phyloP scores from a whole-genome alignment of 2,329 filamentous ascomycete genomes.

The Pseudogymnoascus sp. region DNA sequence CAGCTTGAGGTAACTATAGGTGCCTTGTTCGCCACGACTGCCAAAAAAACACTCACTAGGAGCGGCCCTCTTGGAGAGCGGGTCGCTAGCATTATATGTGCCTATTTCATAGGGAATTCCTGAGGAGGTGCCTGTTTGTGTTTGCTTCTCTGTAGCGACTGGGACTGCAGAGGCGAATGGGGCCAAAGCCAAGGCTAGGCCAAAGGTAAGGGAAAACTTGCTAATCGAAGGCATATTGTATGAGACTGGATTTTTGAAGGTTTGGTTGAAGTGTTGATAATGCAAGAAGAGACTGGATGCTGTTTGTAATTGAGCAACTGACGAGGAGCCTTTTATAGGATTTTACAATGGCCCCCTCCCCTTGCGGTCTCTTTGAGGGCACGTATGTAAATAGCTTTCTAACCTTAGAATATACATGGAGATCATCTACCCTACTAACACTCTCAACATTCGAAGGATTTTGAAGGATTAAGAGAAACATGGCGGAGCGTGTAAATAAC shows the following conservation, averaged over 20 bases:
- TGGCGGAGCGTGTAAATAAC: no score
- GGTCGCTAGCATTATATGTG: not conserved
- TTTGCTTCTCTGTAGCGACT: not conserved
- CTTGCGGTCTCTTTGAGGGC: not conserved
- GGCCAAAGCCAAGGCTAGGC: not conserved
- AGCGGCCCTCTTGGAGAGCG: not conserved
- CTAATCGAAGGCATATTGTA: not conserved
- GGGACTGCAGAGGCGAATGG: not conserved
- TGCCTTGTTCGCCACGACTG: no score
- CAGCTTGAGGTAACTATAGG: not conserved
- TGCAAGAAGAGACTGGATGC: not conserved
- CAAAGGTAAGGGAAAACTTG: not conserved
- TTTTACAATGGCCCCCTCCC: not conserved
- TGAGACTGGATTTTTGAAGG: not conserved
- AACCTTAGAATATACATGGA: not conserved
- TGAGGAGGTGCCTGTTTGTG: not conserved
- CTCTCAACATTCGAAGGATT: not conserved
- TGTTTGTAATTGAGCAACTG: not conserved
- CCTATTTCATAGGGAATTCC: not conserved
- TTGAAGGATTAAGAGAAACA: no score
- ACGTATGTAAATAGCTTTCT: not conserved
- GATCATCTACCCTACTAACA: no score
- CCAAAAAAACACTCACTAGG: not conserved
- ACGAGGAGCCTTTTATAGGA: not conserved
- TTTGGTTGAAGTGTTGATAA: not conserved